Percentiles rank a stretch among this genome's conserved stretches.
Conservation (phyloP, 345 rosid species). For the Populus simonii region DNA sequence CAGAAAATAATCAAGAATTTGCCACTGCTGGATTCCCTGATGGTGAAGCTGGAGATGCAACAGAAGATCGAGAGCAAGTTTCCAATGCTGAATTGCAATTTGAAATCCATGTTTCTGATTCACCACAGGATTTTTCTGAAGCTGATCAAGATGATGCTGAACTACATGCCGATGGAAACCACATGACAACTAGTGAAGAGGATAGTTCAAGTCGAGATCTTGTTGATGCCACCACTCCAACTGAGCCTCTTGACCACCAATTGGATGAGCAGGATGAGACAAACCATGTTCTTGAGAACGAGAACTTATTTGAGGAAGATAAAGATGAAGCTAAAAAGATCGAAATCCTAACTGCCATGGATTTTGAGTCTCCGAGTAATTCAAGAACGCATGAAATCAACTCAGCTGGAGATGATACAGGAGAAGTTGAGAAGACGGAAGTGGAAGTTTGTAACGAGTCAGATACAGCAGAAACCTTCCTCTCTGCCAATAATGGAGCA, state of each 20-base stretch:
- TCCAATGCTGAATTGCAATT: not conserved
- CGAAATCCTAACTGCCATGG: constrained; percentile 9
- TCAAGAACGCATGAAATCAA: not conserved
- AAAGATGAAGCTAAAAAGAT: constrained; percentile 18
- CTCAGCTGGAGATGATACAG: constrained; percentile 14
- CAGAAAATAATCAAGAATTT: constrained; percentile 11
- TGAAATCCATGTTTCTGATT: constrained; percentile 2
- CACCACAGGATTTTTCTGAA: not conserved
- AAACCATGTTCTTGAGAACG: constrained; percentile 10
- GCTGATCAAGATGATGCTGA: not conserved
- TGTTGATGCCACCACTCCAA: constrained; percentile 6
- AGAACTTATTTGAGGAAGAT: constrained; percentile 14
- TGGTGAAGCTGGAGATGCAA: constrained; percentile 16
- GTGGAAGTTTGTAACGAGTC: constrained; percentile 15
- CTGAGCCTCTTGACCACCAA: constrained; percentile 1
- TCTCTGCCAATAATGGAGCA: constrained; percentile 7
- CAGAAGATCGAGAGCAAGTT: not conserved
- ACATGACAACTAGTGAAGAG: constrained; percentile 1
- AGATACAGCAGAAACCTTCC: constrained; percentile 19
- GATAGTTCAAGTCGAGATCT: constrained; percentile 1
- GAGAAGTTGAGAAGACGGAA: constrained; percentile 32
- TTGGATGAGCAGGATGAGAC: not conserved
- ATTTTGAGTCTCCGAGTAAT: constrained; percentile 24
- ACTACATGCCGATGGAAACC: constrained; percentile 10
- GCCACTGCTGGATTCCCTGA: constrained; percentile 4